These are phyloP conservation scores for Cicer bijugum DNA, from an alignment of 306 rosid species.

Conservation along the genomic window DNA sequence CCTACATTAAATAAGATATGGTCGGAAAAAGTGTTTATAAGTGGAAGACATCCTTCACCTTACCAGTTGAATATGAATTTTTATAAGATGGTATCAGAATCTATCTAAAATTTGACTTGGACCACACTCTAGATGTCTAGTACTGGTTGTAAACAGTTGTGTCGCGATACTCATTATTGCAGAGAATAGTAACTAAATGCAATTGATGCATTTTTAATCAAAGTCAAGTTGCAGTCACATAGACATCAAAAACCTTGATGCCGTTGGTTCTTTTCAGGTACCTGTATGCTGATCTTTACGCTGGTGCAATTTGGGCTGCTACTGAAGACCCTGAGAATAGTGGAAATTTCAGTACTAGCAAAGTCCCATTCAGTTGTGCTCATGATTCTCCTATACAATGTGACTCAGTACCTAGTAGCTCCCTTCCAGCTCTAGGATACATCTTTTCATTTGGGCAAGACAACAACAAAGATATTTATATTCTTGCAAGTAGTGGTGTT, in stretches of 20 bases:
- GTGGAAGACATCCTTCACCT: not conserved
- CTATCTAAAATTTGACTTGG: too few relatives aligned
- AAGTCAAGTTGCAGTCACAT: not conserved
- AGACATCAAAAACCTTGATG: not conserved
- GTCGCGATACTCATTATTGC: too few relatives aligned
- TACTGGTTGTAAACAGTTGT: too few relatives aligned
- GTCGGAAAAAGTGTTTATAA: not conserved
- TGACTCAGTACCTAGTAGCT: conserved; percentile 53
- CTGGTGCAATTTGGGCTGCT: conserved; percentile 69
- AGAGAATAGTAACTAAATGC: not conserved
- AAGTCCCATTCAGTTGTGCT: conserved; percentile 70
- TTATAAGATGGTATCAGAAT: not conserved
- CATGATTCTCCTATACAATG: conserved; percentile 70
- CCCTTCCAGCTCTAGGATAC: conserved; percentile 70
- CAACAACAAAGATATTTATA: conserved; percentile 67
- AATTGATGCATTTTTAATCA: not conserved
- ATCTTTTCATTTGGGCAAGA: conserved; percentile 77
- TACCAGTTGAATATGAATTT: not conserved
- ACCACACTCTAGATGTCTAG: too few relatives aligned
- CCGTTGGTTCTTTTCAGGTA: conserved; percentile 54
- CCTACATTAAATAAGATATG: not conserved
- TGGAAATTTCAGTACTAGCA: conserved; percentile 64
- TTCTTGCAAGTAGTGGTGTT: conserved; percentile 76
- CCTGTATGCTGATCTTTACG: conserved; percentile 77
- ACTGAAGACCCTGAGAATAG: conserved; percentile 71